Conservation (phyloP, 1,284 basidiomycete species). For the Sutorius eximius region DNA sequence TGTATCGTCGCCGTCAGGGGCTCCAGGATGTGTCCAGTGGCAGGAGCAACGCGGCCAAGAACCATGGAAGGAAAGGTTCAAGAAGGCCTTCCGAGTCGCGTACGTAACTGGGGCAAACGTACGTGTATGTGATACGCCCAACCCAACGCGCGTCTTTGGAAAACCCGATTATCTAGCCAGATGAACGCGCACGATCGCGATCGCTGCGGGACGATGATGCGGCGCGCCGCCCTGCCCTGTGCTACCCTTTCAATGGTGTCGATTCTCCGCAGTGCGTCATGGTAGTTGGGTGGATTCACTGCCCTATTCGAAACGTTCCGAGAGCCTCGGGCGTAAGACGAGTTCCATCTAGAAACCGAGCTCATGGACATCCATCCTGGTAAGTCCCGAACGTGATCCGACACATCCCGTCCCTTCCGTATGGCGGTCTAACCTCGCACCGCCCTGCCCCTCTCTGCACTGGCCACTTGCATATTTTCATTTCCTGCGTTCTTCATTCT, state of each 20-base stretch:
- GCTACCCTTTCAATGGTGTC: background rate
- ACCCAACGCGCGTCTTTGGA: slow-evolving; percentile 2
- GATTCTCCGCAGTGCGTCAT: slow-evolving; percentile 7
- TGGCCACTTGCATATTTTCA: slow-evolving; percentile 2
- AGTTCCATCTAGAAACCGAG: slow-evolving; percentile 9
- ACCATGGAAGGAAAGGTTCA: background rate
- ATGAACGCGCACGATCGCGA: slow-evolving; percentile 5
- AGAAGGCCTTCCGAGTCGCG: slow-evolving; percentile 5
- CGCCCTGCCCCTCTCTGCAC: slow-evolving; percentile 6
- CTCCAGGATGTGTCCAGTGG: background rate
- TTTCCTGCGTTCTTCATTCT: background rate
- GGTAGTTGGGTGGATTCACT: slow-evolving; percentile 5
- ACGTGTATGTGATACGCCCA: slow-evolving; percentile 10
- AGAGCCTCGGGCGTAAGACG: slow-evolving; percentile 19
- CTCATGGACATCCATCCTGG: background rate
- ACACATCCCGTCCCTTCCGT: slow-evolving; percentile 20
- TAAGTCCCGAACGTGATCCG: slow-evolving; percentile 20
- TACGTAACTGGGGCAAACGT: slow-evolving; percentile 20
- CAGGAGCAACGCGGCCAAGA: background rate
- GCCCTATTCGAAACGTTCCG: slow-evolving; percentile 9
- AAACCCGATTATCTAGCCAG: background rate
- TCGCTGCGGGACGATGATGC: slow-evolving; percentile 5
- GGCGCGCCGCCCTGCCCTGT: background rate
- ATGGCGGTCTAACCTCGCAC: background rate
- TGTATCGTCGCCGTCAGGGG: background rate